Evolutionary conservation across 2,329 filamentous ascomycete genomes (phyloP).

Genomic region (Epicoccum nigrum): DNA sequence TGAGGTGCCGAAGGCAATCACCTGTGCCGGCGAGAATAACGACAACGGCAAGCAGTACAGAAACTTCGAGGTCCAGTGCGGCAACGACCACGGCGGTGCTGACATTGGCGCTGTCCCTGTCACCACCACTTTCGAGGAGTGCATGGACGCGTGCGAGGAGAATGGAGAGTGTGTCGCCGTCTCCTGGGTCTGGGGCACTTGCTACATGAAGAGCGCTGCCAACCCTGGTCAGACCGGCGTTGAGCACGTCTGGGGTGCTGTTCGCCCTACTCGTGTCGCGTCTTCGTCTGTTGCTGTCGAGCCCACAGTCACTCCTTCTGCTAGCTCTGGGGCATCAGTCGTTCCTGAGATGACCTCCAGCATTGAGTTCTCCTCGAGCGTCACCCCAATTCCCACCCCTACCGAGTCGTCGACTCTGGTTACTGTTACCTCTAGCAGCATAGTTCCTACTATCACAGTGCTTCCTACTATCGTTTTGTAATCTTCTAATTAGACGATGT

Average conservation of each 20-base stretch:
- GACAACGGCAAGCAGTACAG: background rate
- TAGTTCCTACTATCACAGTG: no score
- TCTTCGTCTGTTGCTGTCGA: background rate
- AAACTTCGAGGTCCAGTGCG: slow-evolving; percentile 1
- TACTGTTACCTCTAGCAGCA: background rate
- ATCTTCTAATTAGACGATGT: no score
- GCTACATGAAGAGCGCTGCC: slow-evolving; percentile 7
- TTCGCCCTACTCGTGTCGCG: background rate
- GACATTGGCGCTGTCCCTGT: background rate
- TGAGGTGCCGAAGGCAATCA: background rate
- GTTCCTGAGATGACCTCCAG: background rate
- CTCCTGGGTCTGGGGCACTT: slow-evolving; percentile 4
- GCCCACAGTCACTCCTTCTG: background rate
- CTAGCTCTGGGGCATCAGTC: background rate
- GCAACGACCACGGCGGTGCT: slow-evolving; percentile 1
- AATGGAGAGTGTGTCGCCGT: background rate
- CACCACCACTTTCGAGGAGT: slow-evolving; percentile 3
- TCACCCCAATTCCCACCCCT: background rate
- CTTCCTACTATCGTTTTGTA: no score
- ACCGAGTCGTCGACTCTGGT: background rate
- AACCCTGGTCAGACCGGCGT: background rate
- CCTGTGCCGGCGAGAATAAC: background rate
- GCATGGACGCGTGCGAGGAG: slow-evolving; percentile 3
- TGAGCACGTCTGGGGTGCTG: slow-evolving; percentile 2
- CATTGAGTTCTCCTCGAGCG: background rate